Evolutionary conservation across 495 filamentous ascomycete genomes (phyloP), one percentile per base, ranked within the genome.

Genomic region (Choiromyces venosus): DNA sequence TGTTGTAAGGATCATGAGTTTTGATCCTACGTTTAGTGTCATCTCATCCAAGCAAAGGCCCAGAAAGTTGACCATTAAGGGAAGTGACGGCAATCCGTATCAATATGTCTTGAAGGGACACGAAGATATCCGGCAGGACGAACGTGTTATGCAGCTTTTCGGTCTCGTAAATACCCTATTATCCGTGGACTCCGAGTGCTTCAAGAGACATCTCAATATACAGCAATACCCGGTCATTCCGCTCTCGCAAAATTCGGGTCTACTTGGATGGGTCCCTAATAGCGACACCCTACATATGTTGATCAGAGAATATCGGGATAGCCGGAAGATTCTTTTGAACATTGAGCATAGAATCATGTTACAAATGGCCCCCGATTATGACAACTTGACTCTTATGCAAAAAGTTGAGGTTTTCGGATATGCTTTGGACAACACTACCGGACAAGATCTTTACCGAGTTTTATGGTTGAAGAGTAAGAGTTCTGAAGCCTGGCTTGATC

Each of bases 301-400:
- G 29, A 98, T 99, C 79, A 89, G 96, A 71, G 95, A 99, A 82
- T 99, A 99, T 81, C 89, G 95, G 69, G 96, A 99, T 81, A 95
- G 92, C 71, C 89, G 95, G 38, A 96, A 96, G 79, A 99, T 99
- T 74, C 85, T 99, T 36, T 89, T 99, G 66, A 99, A 99, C 78
- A 99, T 99, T 74, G 95, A 99, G 83, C 95, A 99, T 79, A 91
- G 95, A 36, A 98, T 99, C 79, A 99, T 99, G 95, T 85, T 99
- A 42, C 95, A 99, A 82, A 99, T 99, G 95, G 95, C 95, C 18
- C 96, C 95, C 2, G 95, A 99, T 82, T 98, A 97, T 80, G 95
- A 99, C 76, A 97, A 96, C 76, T 88, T 99, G 19, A 97, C 95
- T 0, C 87, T 99, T 37, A 99, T 99, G 96, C 96, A 99, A 82